Conservation (phyloP, 108 stramenopile species). For the Licmophora abbreviata region DNA sequence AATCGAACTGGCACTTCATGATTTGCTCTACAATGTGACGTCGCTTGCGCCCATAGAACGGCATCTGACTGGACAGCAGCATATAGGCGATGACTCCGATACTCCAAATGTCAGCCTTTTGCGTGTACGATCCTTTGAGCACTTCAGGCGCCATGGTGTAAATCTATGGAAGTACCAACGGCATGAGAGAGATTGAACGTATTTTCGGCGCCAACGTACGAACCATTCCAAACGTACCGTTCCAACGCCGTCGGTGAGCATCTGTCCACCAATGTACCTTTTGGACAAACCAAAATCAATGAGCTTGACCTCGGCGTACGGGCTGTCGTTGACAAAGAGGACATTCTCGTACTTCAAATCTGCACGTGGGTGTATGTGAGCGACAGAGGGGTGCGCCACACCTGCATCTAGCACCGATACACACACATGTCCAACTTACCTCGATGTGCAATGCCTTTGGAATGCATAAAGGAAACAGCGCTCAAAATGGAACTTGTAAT, state of each 20-base stretch:
- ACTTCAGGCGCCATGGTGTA: slow-evolving; percentile 87
- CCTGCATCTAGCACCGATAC: too few relatives aligned
- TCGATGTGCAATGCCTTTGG: slow-evolving; percentile 68
- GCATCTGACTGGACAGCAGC: slow-evolving; percentile 60
- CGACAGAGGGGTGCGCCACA: too few relatives aligned
- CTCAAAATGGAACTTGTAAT: slow-evolving; percentile 19
- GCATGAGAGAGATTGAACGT: neutral
- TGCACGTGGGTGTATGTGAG: too few relatives aligned
- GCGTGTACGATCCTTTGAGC: slow-evolving; percentile 60
- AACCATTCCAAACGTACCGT: slow-evolving; percentile 21
- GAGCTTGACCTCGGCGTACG: slow-evolving; percentile 49
- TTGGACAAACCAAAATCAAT: slow-evolving; percentile 90
- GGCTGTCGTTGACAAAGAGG: slow-evolving; percentile 18
- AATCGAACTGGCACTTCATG: slow-evolving; percentile 38
- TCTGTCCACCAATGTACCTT: slow-evolving; percentile 19
- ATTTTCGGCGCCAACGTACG: too few relatives aligned
- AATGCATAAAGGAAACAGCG: slow-evolving; percentile 83
- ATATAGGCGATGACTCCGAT: slow-evolving; percentile 77
- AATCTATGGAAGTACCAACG: slow-evolving; percentile 4
- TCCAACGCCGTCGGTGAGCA: slow-evolving; percentile 57
- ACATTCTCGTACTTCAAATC: slow-evolving; percentile 63
- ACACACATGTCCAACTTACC: too few relatives aligned
- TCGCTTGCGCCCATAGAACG: slow-evolving; percentile 60
- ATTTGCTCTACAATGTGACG: slow-evolving; percentile 51
- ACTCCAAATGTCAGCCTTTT: slow-evolving; percentile 77